phyloP scores from a whole-genome alignment of 768 basidiomycete species.

The Collybia sp. region DNA sequence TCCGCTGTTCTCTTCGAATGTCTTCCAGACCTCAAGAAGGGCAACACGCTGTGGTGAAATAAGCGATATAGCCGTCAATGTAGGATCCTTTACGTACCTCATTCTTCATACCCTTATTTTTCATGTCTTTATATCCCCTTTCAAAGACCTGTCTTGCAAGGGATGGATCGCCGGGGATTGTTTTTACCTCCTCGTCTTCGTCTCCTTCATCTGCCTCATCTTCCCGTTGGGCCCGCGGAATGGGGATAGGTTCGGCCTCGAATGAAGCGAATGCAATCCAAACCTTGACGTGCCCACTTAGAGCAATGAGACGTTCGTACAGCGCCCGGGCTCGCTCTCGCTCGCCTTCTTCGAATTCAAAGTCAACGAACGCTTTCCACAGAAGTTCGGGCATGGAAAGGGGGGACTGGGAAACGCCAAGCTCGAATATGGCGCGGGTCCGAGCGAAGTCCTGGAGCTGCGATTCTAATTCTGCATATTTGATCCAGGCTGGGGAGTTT shows the following conservation, averaged over 20 bases:
- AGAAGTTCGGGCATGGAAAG: constrained; percentile 94
- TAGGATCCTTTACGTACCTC: constrained; percentile 52
- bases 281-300: constrained; percentile 93
- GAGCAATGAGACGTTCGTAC: constrained; percentile 81
- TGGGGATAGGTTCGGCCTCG: constrained; percentile 73
- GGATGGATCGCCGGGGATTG: constrained; percentile 66
- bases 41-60: constrained; percentile 62
- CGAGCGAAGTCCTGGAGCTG: constrained; percentile 84
- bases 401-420: constrained; percentile 77
- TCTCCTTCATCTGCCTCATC: constrained; percentile 73
- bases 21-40: constrained; percentile 92
- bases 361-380: constrained; percentile 96
- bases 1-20: constrained; percentile 83
- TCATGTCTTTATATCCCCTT: constrained; percentile 84
- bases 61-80: not conserved
- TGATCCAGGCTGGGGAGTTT: constrained; percentile 93
- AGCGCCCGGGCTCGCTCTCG: constrained; percentile 77
- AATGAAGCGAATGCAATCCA: constrained; percentile 96
- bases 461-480: constrained; percentile 88
- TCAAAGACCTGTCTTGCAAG: constrained; percentile 80
- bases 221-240: constrained; percentile 60
- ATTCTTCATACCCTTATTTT: constrained; percentile 74
- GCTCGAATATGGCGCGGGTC: constrained; percentile 91
- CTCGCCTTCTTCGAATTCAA: constrained; percentile 92
- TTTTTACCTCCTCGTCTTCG: constrained; percentile 54